Evolutionary conservation across 768 basidiomycete genomes (phyloP).

Genomic region (Termitomyces eurrhizus): DNA sequence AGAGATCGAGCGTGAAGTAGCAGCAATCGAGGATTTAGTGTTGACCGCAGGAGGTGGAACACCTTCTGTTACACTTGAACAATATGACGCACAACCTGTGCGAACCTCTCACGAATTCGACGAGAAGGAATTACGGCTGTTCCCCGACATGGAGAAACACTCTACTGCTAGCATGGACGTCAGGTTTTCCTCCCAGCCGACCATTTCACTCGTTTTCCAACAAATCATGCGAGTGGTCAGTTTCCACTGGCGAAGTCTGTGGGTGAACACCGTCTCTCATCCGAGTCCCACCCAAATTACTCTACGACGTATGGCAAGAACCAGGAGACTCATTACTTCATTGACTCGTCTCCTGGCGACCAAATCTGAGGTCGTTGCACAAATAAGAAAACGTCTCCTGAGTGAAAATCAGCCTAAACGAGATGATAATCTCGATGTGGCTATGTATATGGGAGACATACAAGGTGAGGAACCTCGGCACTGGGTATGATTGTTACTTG

Average conservation of each 20-base stretch:
- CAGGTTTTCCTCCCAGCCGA: conserved; percentile 29
- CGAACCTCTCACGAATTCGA: not conserved
- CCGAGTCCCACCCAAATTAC: conserved; percentile 40
- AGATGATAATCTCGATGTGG: conserved; percentile 63
- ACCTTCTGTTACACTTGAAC: not conserved
- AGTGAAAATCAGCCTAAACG: conserved; percentile 36
- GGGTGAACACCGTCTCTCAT: conserved; percentile 16
- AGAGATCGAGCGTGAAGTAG: conserved; percentile 77
- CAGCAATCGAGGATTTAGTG: conserved; percentile 71
- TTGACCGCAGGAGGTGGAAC: conserved; percentile 26
- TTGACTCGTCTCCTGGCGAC: conserved; percentile 69
- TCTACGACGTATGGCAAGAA: conserved; percentile 74
- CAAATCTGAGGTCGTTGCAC: conserved; percentile 80
- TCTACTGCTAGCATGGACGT: conserved; percentile 18
- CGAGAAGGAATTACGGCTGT: not conserved
- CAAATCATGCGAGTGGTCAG: conserved; percentile 30
- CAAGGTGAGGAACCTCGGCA: conserved; percentile 57
- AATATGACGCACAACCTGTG: not conserved
- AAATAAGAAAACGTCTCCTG: conserved; percentile 71
- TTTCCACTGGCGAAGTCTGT: conserved; percentile 19
- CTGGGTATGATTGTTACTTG: conserved; percentile 1
- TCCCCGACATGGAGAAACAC: conserved; percentile 14
- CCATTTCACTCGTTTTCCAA: conserved; percentile 30
- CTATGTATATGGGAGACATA: conserved; percentile 87
- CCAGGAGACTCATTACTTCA: conserved; percentile 75